Base-by-base conservation (phyloP, 441 rosid species). In the Croton setiger region DNA sequence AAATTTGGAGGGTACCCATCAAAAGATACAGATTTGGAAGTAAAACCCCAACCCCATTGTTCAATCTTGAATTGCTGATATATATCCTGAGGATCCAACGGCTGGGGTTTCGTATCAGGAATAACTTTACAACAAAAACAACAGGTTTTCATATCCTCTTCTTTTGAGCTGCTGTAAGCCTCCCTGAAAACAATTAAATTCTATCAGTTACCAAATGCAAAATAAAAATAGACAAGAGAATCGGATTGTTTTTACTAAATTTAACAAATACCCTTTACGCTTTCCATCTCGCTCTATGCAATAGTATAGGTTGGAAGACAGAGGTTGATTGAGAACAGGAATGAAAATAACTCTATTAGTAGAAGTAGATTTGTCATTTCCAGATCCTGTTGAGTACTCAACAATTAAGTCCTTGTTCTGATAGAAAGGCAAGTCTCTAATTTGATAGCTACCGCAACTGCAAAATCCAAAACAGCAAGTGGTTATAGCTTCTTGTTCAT, bases 261-360 rank as follows among this genome's bases (percentile, higher is more conserved):
- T 4, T 4, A 39, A 39, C 8, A 39, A 68, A 4, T 76, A 83
- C 88, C 90, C 92, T 69, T 78, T 63, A 59, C 78, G 83, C 31
- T 72, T 83, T 54, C 88, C 87, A 0, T 68, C 35, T 2, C 78
- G 76, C 31, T 66, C 44, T 14, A 84, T 68, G 3, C 59, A 83
- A 33, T 89, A 84, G 61, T 86, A 86, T 18, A 68, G 82, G 63
- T 85, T 84, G 43, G 88, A 76, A 18, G 85, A 85, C 39, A 83
- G 36, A 0, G 88, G 85, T 36, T 79, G 81, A 70, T 83, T 78
- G 21, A 86, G 74, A 79, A 79, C 92, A 0, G 86, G 92, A 23
- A 86, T 77, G 78, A 86, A 82, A 31, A 67, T 49, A 14, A 80
- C 90, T 1, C 68, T 67, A 20, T 84, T 64, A 18, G 37, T 53